Percentiles rank a stretch among this genome's conserved stretches.
Evolutionary conservation across 371 early-diverging fungal species (phyloP).

Genomic region (Parasitella parasitica): DNA sequence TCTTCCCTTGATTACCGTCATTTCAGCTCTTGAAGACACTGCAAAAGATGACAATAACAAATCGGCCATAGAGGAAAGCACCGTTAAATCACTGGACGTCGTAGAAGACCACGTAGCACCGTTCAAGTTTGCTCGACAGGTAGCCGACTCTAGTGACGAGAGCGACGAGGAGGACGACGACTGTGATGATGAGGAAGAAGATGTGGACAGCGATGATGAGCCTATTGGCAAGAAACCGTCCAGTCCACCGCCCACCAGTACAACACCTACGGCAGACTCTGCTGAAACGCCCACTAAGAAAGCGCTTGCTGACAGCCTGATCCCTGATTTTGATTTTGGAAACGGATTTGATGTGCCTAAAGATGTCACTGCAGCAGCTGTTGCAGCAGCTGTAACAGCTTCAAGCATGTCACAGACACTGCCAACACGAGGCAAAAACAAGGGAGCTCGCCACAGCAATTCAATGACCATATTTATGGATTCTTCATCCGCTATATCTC

Average conservation of each 20-base stretch:
- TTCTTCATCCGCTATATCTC: not conserved
- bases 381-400: conserved; percentile 16
- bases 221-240: conserved; percentile 33
- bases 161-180: conserved; percentile 35
- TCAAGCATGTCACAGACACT: conserved; percentile 5
- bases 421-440: conserved; percentile 4
- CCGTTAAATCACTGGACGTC: conserved; percentile 2
- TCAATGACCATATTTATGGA: conserved; percentile 13
- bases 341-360: conserved; percentile 45
- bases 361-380: conserved; percentile 18
- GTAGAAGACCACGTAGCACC: conserved; percentile 5
- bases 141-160: conserved; percentile 53
- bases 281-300: not conserved
- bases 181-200: conserved; percentile 33
- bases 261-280: not conserved
- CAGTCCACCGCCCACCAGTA: not conserved
- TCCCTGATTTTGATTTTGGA: conserved; percentile 53
- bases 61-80: not conserved
- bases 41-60: not conserved
- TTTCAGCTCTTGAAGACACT: conserved; percentile 11
- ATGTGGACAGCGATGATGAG: conserved; percentile 41
- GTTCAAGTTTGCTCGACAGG: conserved; percentile 33
- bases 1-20: conserved; percentile 40
- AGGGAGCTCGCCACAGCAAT: conserved; percentile 4
- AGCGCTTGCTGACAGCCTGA: conserved; percentile 26